Conservation (phyloP, 1,284 basidiomycete species). For the Pseudozyma hubeiensis region DNA sequence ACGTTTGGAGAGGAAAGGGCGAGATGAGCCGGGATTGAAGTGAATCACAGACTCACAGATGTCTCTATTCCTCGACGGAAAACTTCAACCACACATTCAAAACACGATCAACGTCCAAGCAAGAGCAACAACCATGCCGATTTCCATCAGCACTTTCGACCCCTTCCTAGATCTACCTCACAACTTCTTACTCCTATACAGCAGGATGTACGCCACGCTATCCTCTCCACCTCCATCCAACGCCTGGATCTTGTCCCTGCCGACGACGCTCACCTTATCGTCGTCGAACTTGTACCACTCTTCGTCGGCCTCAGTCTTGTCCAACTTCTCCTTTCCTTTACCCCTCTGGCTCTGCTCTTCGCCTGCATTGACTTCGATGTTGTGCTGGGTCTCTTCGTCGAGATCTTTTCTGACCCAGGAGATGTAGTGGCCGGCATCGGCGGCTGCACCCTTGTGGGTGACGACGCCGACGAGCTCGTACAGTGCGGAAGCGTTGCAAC, state of each 20-base stretch:
- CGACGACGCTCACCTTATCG: constrained; percentile 61
- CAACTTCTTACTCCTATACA: constrained; percentile 57
- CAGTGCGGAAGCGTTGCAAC: constrained; percentile 79
- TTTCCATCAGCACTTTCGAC: too few relatives aligned
- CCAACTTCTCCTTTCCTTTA: constrained; percentile 16
- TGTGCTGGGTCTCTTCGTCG: constrained; percentile 14
- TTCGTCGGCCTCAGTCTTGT: constrained; percentile 46
- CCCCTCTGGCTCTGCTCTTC: too few relatives aligned
- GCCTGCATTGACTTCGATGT: background rate
- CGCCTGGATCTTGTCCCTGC: constrained; percentile 59
- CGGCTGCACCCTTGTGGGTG: constrained; percentile 94
- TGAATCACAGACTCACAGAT: too few relatives aligned
- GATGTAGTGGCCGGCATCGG: constrained; percentile 93
- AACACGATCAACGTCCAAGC: too few relatives aligned
- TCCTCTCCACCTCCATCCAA: constrained; percentile 67
- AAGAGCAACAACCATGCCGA: too few relatives aligned
- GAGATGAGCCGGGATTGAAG: too few relatives aligned
- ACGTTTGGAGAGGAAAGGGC: too few relatives aligned
- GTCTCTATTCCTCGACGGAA: too few relatives aligned
- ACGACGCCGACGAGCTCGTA: constrained; percentile 93
- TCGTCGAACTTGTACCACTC: constrained; percentile 68
- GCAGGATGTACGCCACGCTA: constrained; percentile 65
- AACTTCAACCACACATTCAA: too few relatives aligned
- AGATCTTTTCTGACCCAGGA: constrained; percentile 75
- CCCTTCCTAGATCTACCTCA: background rate